Base-by-base conservation (phyloP, 78 protist genomes). In the Dictyostelium intermedium region DNA sequence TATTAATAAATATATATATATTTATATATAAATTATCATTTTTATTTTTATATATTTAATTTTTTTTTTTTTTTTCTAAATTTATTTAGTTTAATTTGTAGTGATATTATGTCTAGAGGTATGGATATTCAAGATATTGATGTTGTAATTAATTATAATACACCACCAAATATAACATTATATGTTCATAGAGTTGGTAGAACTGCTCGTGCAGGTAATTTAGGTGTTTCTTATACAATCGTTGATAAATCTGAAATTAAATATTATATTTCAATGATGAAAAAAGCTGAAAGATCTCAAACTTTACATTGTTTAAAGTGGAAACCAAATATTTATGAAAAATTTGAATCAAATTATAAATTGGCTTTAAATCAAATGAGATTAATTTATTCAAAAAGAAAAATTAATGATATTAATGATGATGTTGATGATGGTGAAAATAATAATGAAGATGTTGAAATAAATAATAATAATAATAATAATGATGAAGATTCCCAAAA, bases 151-250 rank as follows among this genome's bases (percentile, higher is more conserved):
- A 99, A 99, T 85, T 99, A 86, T 91, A 99, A 99, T 66, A 25
- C 99, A 41, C 99, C 99, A 30, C 73, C 91, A 25, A 25, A 83
- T 84, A 66, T 98, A 11, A 96, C 97, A 60, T 93, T 96, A 70
- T 99, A 99, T 98, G 96, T 99, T 23, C 99, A 99, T 77, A 96
- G 99, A 43, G 99, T 98, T 18, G 99, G 99, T n/a, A 80, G 99
- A 30, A 99, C 99, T 10, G 99, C 99, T 20, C 97, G 99, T 8
- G 99, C 99, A 2, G 99, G 99, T n/a, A 76, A 47, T 32, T 34
- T 79, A 13, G 98, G 98, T 45, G n/a, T 7, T 16, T 93, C 97
- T 9, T 82, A 86, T 66, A 96, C 83, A 18, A 82, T 97, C 1
- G 69, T 96, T 23, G 81, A 37, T 13, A 78, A 63, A 39, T 41